Evolutionary conservation across 2,329 filamentous ascomycete species (phyloP).

Genomic region (Verticillium klebahnii): DNA sequence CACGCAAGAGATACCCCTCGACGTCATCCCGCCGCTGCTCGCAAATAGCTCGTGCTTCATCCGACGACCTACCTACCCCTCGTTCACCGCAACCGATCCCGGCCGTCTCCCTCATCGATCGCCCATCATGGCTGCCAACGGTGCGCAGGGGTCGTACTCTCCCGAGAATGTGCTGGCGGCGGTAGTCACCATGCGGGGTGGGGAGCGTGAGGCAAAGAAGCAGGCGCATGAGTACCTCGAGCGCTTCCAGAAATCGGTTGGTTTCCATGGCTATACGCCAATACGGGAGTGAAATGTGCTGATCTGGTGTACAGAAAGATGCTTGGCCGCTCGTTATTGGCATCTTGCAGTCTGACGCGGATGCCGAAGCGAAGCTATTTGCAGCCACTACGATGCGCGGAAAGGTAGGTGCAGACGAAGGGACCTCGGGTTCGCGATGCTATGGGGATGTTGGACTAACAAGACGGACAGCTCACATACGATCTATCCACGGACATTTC

Average conservation of each 20-base stretch:
- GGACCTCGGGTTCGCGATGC: not conserved
- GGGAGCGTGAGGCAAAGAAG: constrained; percentile 76
- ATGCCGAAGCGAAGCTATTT: constrained; percentile 86
- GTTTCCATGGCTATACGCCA: not conserved
- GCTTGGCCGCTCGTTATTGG: constrained; percentile 88
- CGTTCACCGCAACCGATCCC: not conserved
- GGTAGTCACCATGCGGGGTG: constrained; percentile 86
- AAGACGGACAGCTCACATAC: constrained; percentile 73
- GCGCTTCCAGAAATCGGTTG: constrained; percentile 94
- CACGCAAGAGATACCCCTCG: not conserved
- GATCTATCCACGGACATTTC: constrained; percentile 84
- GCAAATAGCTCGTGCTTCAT: not conserved
- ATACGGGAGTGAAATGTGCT: not conserved
- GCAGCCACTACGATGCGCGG: constrained; percentile 95
- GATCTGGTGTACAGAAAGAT: constrained; percentile 58
- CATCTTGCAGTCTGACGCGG: constrained; percentile 76
- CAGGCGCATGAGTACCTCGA: constrained; percentile 89
- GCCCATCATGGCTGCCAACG: constrained; percentile 60
- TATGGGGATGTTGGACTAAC: constrained; percentile 8
- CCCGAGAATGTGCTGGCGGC: constrained; percentile 75
- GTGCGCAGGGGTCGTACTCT: constrained; percentile 66
- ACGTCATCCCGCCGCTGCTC: not conserved
- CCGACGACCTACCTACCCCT: not conserved
- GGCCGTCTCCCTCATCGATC: not conserved
- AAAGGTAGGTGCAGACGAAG: constrained; percentile 61